Evolutionary conservation across 2,329 filamentous ascomycete species (phyloP), one percentile per base, ranked within the genome.

Genomic region (Gremmenia infestans): DNA sequence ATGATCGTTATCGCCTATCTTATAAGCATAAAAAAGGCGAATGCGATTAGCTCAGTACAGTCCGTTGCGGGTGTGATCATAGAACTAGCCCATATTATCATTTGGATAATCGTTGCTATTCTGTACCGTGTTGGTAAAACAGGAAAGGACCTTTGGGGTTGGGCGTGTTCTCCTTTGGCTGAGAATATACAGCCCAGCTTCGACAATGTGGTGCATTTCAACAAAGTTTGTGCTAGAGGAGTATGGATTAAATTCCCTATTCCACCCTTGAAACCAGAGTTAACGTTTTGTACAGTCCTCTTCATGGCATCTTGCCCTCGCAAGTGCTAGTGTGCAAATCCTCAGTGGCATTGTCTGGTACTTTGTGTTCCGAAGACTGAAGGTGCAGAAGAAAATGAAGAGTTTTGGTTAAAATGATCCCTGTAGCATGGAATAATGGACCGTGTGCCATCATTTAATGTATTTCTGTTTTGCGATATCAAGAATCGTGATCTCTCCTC

Each of bases 71-170:
- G 51, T 6, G 52, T 56, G 19, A 49, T 50, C 19, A 42, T 54
- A 14, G 58, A 65, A 50, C 11, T 52, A 5, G 52, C 28, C 5
- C 59, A 62, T 19, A 45, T 63, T 35, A 23, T 57, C 0, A 49
- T 56, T 11, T 65, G 56, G 63, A 54, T 63, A 23, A 56, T 53
- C 2, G 58, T 62, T 2, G 61, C 57, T 2, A 49, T 58, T 28
- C 25, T 56, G 22, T 64, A 63, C 54, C 48, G 61, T 15, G 51
- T 57, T 3, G 61, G 59, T 1, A 65, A 58, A 52, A 60, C 53
- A 3, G 61, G 58, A 11, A 60, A 58, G 8, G 56, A 65, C 55
- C 54, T 65, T 3, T 65, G 60, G 63, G 59, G 58, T 2, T 65
- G 63, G 60, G 61, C 60, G 1, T 65, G 59, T 47, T 59, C 51